Base-by-base conservation (phyloP, 495 filamentous ascomycete species). In the Aspergillus homomorphus region DNA sequence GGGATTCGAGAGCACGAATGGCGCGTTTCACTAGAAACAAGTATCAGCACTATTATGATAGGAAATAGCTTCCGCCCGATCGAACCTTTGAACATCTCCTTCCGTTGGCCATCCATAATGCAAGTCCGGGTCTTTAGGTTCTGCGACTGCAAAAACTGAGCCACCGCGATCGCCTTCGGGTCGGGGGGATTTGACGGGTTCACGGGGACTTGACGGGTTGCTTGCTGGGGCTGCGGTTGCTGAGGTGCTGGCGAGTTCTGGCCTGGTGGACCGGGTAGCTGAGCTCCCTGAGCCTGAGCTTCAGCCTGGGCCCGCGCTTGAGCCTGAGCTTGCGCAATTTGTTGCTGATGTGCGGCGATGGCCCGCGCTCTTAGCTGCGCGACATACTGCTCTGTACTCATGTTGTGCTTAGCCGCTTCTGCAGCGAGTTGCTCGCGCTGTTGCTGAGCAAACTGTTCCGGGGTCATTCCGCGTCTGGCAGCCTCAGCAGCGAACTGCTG, bases 81-180 rank as follows among this genome's bases (percentile, higher is more conserved):
- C 61, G 30, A 65, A 96, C 93, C 89, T 82, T 88, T 90, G 76
- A 99, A 98, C 86, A 99, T 92, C 61, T 99, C 93, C 77, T 96
- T 98, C 57, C 95, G 82, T 78, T 98, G 93, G 60, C 94, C 95
- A 65, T 97, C 92, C 62, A 96, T 80, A 57, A 99, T 95, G 75
- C 88, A 91, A 24, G 94, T 96, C 62, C 95, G 82, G 45, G 84
- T 79, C 82, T 99, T 99, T 61, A 99, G 77, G 62, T 90, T 81
- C 74, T 97, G 92, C 52, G 82, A 75, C 60, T 86, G 83, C 53
- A 99, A 77, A 77, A 93, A 99, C 66, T 91, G 87, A 62, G 95
- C 95, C 22, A 99, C 84, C 18, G 92, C 91, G 20, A 97, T 66
- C 4, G 92, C 92, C 65, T 91, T 87, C 38, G 94, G 93, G 59